Evolutionary conservation across 768 basidiomycete species (phyloP), one percentile per base, ranked within the genome.

Genomic region (Cystobasidium tubakii): DNA sequence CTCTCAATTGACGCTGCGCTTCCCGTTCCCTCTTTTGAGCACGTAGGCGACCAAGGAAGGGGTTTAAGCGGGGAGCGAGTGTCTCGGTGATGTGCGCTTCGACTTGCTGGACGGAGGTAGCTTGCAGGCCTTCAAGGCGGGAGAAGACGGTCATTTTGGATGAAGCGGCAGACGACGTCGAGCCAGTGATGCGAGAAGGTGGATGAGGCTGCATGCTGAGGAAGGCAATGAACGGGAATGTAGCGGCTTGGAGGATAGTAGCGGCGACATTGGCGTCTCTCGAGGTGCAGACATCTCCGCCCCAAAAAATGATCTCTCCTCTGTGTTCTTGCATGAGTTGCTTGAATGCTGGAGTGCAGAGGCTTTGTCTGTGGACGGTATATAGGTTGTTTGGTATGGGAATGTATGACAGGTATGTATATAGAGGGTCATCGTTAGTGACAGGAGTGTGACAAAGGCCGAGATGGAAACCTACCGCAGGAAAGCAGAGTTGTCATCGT

Each of bases 181-280:
- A 75, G 4, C 84, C 76, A 1, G 79, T 79, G 3, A 83, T 77
- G 4, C 83, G 78, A 0, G 76, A 64, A 84, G 33, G 31, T 81
- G 27, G 82, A 86, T 86, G 27, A 0, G 91, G 88, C 79, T 97
- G 91, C 62, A 96, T 86, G 0, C 93, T 88, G 62, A 96, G 81
- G 81, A 97, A 99, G 0, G 91, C 90, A 62, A 99, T 84, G 75
- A 94, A 94, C 0, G 95, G 96, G 78, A 90, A 96, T 0, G 93
- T 92, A 0, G 93, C 92, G 1, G 89, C 88, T 79, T 90, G 88
- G 0, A 97, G 83, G 25, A 82, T 79, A 54, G 79, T 12, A 80
- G 79, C 62, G 23, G 81, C 83, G 82, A 75, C 21, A 29, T 92
- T 92, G 3, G 90, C 87, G 75, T 95, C 91, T 42, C 84, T 84